Conservation (phyloP, 2,329 filamentous ascomycete genomes). For the Zymoseptoria pseudotritici region DNA sequence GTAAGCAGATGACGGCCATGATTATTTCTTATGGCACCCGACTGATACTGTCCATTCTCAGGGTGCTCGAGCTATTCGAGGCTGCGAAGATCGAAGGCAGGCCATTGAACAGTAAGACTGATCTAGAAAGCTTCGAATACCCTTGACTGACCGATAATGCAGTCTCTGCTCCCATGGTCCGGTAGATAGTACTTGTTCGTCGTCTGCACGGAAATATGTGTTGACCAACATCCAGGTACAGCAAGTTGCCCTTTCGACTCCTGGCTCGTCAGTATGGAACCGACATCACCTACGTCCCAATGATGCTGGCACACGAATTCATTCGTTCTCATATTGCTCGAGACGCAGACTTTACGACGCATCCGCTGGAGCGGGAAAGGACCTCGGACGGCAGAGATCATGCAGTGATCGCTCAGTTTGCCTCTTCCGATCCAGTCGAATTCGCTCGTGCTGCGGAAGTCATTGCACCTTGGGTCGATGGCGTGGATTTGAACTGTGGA, state of each 20-base stretch:
- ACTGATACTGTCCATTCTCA: conserved; percentile 2
- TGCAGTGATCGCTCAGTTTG: conserved; percentile 60
- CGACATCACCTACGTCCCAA: conserved; percentile 64
- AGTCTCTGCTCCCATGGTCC: conserved; percentile 60
- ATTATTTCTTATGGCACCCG: not conserved
- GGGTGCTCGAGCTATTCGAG: conserved; percentile 45
- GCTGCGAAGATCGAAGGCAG: conserved; percentile 45
- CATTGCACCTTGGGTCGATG: conserved; percentile 54
- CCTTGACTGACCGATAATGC: conserved; percentile 5
- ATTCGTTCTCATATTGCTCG: conserved; percentile 21
- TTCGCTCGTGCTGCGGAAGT: conserved; percentile 56
- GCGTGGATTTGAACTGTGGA: conserved; percentile 65
- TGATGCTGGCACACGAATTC: conserved; percentile 43
- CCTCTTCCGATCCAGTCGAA: conserved; percentile 54
- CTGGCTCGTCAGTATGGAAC: conserved; percentile 58
- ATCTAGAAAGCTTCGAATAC: not conserved
- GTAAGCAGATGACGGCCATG: not conserved
- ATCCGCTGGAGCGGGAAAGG: conserved; percentile 40
- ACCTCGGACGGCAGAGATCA: conserved; percentile 13
- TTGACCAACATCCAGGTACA: conserved; percentile 16
- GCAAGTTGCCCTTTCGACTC: conserved; percentile 60
- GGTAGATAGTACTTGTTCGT: conserved; percentile 36
- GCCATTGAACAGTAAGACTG: conserved; percentile 42
- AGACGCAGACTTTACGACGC: conserved; percentile 57
- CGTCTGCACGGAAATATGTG: not conserved